Evolutionary conservation across 305 asterid genomes (phyloP).

Genomic region (Fraxinus nigra): DNA sequence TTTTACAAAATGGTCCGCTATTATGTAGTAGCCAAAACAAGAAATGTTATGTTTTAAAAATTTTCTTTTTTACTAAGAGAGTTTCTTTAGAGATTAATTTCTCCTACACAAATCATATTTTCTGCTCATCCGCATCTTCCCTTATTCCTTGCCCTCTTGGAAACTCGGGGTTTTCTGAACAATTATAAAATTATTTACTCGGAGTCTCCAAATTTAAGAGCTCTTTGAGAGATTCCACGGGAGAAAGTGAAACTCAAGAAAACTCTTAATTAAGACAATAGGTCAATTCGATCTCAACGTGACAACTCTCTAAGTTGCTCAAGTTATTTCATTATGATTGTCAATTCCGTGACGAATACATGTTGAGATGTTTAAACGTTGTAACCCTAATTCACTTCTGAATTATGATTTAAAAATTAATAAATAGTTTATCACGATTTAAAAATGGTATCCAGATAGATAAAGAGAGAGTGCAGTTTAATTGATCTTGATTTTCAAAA

Average conservation of each 20-base stretch:
- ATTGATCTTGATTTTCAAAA: neutral
- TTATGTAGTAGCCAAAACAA: neutral
- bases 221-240: neutral
- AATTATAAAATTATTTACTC: neutral
- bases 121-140: neutral
- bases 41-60: neutral
- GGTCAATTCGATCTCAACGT: neutral
- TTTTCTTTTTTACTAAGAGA: neutral
- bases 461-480: no score
- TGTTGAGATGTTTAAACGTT: no score
- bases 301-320: neutral
- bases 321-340: no score
- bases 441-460: no score
- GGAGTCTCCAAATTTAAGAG: neutral
- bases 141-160: neutral
- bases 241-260: neutral
- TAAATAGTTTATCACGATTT: no score
- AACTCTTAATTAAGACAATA: neutral
- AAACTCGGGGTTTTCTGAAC: neutral
- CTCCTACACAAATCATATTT: neutral
- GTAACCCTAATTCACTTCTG: no score
- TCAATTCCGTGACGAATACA: no score
- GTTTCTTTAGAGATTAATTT: neutral
- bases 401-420: no score
- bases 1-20: neutral